Conservation (phyloP, 306 rosid genomes). For the Vicia villosa region DNA sequence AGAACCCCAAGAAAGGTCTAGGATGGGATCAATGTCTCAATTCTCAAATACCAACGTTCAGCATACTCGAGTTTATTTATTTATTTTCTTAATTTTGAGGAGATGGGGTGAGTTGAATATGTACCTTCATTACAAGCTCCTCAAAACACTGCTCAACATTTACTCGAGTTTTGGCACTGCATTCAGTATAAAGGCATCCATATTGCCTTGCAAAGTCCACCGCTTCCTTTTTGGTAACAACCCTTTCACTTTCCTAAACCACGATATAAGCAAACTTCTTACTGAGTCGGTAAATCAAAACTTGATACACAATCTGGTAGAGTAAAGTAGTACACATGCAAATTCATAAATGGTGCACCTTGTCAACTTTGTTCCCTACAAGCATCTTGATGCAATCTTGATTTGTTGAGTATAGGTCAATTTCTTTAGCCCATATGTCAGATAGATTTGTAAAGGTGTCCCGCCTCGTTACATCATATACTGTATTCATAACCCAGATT, state of each 20-base stretch:
- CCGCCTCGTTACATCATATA: slow-evolving; percentile 68
- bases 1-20: neutral
- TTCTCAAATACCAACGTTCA: neutral
- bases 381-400: slow-evolving; percentile 88
- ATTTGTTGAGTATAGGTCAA: slow-evolving; percentile 71
- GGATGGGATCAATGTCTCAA: neutral
- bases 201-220: slow-evolving; percentile 73
- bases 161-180: slow-evolving; percentile 80
- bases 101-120: slow-evolving; percentile 18
- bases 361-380: slow-evolving; percentile 81
- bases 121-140: slow-evolving; percentile 79
- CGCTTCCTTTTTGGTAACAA: slow-evolving; percentile 71
- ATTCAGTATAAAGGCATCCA: slow-evolving; percentile 73
- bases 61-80: neutral
- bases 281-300: slow-evolving; percentile 13
- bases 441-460: slow-evolving; percentile 78
- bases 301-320: neutral
- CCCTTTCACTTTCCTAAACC: slow-evolving; percentile 74
- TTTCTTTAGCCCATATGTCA: slow-evolving; percentile 88
- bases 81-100: neutral
- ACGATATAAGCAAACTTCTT: slow-evolving; percentile 8
- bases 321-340: slow-evolving; percentile 5
- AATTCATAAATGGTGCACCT: slow-evolving; percentile 42
- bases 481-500: slow-evolving; percentile 47
- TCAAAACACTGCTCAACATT: slow-evolving; percentile 80